Conservation (phyloP, 495 filamentous ascomycete genomes). For the Cenococcum geophilum region DNA sequence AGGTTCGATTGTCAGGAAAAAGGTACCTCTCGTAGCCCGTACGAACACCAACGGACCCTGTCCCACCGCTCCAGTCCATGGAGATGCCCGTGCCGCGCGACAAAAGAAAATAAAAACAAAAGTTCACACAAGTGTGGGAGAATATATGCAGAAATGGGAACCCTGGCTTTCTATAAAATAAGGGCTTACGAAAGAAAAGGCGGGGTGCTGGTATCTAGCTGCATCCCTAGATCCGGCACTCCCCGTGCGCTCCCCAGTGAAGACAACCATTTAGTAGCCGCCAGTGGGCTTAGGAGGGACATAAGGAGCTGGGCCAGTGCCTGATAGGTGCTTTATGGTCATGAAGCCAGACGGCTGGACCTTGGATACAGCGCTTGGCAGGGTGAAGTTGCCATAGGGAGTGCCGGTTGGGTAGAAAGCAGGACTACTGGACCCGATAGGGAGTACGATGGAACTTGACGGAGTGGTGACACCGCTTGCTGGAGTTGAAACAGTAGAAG, state of each 20-base stretch:
- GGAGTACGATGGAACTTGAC: background rate
- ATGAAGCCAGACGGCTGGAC: slow-evolving; percentile 1
- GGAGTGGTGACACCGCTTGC: background rate
- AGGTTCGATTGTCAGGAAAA: background rate
- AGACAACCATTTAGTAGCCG: background rate
- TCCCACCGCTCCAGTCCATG: background rate
- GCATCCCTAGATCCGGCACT: too few species aligned
- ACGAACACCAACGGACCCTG: background rate
- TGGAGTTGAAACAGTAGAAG: background rate
- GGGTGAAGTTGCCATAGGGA: background rate
- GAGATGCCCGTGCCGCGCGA: background rate
- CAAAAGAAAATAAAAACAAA: background rate
- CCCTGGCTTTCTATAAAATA: background rate
- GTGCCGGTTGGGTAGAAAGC: slow-evolving; percentile 17
- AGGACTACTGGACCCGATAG: background rate
- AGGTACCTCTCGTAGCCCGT: too few species aligned
- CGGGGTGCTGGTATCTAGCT: background rate
- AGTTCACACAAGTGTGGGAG: background rate
- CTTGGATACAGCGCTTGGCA: background rate
- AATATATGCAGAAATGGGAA: background rate
- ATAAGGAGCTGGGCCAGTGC: background rate
- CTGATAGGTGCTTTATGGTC: background rate
- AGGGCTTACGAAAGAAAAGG: background rate
- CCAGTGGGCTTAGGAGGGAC: background rate
- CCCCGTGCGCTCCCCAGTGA: too few species aligned